phyloP scores from a whole-genome alignment of 768 basidiomycete genomes.

The Boletus coccyginus region DNA sequence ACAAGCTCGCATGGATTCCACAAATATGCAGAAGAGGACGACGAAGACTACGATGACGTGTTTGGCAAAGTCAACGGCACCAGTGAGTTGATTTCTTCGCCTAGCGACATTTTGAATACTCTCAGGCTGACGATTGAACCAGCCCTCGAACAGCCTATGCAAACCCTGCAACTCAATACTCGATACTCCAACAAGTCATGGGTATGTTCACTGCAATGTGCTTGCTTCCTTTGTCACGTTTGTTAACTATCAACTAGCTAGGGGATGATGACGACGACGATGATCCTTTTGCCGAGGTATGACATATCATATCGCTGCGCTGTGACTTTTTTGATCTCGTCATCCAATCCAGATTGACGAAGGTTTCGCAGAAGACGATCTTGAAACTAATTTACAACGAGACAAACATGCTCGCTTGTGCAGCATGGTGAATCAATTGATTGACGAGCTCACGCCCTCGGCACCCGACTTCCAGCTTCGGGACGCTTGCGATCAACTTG shows the following conservation, averaged over 20 bases:
- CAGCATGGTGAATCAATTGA: conserved; percentile 75
- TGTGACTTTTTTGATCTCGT: conserved; percentile 4
- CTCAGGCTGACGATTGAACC: conserved; percentile 28
- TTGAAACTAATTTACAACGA: conserved; percentile 87
- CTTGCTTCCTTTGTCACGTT: neutral
- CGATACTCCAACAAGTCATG: conserved; percentile 87
- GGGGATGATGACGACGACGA: conserved; percentile 88
- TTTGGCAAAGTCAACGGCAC: conserved; percentile 76
- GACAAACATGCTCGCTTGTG: conserved; percentile 92
- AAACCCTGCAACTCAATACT: conserved; percentile 83
- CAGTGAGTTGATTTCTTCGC: conserved; percentile 44
- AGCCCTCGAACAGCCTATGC: conserved; percentile 55
- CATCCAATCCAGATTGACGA: conserved; percentile 70
- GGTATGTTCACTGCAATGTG: conserved; percentile 41
- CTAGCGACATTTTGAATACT: neutral
- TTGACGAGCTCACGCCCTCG: conserved; percentile 81
- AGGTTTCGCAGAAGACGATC: conserved; percentile 86
- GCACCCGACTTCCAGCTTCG: conserved; percentile 81
- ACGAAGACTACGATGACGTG: conserved; percentile 93
- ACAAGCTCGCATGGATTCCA: conserved; percentile 64
- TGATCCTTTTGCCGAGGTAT: conserved; percentile 93
- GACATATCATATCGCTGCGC: neutral
- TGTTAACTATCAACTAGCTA: conserved; percentile 39
- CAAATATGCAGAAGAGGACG: conserved; percentile 87
- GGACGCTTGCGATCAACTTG: conserved; percentile 85